phyloP scores from a whole-genome alignment of 2,329 filamentous ascomycete species.

The Byssochlamys sp. region DNA sequence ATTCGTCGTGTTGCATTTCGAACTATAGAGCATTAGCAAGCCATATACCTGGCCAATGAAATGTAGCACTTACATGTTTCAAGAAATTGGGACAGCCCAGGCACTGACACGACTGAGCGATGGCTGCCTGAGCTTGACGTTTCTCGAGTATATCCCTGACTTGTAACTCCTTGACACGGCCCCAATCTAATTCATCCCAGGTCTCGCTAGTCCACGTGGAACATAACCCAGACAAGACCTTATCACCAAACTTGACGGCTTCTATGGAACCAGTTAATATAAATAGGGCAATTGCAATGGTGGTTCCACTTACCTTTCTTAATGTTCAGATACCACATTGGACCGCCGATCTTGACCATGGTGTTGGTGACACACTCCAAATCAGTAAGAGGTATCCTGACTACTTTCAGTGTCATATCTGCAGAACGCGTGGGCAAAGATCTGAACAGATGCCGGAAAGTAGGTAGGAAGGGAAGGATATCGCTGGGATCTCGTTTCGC shows the following conservation, averaged over 20 bases:
- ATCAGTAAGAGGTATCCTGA: slow-evolving; percentile 63
- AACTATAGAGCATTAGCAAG: slow-evolving; percentile 48
- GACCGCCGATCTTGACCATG: slow-evolving; percentile 43
- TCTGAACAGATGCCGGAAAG: slow-evolving; percentile 59
- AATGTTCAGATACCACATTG: slow-evolving; percentile 39
- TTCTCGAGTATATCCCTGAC: slow-evolving; percentile 70
- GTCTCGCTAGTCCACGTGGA: slow-evolving; percentile 61
- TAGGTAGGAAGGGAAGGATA: slow-evolving; percentile 69
- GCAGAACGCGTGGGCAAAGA: slow-evolving; percentile 56
- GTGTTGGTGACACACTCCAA: slow-evolving; percentile 77
- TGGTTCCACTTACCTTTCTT: slow-evolving; percentile 36
- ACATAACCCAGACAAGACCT: slow-evolving; percentile 59
- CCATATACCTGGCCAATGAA: neutral
- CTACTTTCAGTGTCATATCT: slow-evolving; percentile 58
- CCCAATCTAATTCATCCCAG: slow-evolving; percentile 79
- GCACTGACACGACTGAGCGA: slow-evolving; percentile 56
- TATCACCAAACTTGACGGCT: slow-evolving; percentile 52
- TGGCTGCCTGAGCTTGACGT: slow-evolving; percentile 53
- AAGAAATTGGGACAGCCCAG: slow-evolving; percentile 66
- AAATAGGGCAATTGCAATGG: neutral
- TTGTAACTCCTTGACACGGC: slow-evolving; percentile 69
- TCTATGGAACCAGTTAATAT: slow-evolving; percentile 26
- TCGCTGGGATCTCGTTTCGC: slow-evolving; percentile 70
- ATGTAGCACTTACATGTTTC: slow-evolving; percentile 63
- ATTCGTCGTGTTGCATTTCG: slow-evolving; percentile 91